Percentiles rank a stretch among this genome's conserved stretches.
Evolutionary conservation across 1,284 basidiomycete species (phyloP).

Genomic region (Phellinidium pouzarii): DNA sequence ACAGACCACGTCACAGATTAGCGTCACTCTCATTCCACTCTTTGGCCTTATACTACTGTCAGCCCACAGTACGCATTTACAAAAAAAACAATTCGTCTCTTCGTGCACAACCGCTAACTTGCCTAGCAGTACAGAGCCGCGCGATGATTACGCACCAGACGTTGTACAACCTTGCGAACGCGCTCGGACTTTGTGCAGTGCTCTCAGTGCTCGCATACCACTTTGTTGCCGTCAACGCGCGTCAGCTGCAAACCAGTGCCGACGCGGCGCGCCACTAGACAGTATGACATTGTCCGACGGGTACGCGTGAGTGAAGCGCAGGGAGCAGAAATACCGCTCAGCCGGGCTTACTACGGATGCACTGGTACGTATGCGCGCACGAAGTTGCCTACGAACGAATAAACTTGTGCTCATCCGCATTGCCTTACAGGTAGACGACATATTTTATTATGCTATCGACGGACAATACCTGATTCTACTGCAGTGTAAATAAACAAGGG

Average conservation of each 20-base stretch:
- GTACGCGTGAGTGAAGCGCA: not conserved
- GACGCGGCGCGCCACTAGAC: not conserved
- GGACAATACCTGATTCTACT: no score
- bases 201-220: constrained; percentile 81
- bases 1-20: not conserved
- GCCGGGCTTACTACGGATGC: no score
- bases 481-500: no score
- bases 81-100: not conserved
- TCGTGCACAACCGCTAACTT: not conserved
- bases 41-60: not conserved
- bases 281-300: not conserved
- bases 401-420: no score
- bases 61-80: no score
- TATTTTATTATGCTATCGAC: no score
- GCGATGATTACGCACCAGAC: constrained; percentile 76
- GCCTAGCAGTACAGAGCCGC: not conserved
- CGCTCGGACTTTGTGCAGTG: constrained; percentile 78
- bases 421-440: no score
- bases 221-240: constrained; percentile 76
- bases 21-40: not conserved
- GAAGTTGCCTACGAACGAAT: no score
- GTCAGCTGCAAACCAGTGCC: constrained; percentile 5
- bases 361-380: no score
- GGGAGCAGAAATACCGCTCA: no score
- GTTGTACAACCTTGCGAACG: constrained; percentile 78